Evolutionary conservation across 176 grass and related monocot genomes (phyloP), one percentile per base, ranked within the genome.

Genomic region (Carex parvula): DNA sequence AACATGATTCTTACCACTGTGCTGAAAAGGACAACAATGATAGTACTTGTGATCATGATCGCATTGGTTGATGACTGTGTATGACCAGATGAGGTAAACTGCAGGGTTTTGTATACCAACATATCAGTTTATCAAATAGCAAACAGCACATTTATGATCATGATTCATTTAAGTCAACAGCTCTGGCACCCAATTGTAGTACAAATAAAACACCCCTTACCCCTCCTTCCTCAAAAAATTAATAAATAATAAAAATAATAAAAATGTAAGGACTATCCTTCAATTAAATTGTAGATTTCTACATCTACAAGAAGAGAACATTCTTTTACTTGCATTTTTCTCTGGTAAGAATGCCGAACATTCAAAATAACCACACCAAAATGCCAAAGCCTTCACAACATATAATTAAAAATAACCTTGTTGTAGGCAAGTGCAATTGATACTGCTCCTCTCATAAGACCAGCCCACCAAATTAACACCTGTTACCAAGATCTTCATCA

Each of bases 371-470:
- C 12, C 77, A 86, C 80, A 88, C 33, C 46, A 73, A 26, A 59
- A 70, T 57, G 79, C 35, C 52, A 81, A 81, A 86, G 41, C 76
- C 64, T 33, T 73, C 41, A 73, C 66, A 81, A 81, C 32, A 16
- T 72, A 68, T 16, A n/a, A 50, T 41, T 17, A 88, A 35, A 85
- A 60, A 83, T 89, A 67, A 98, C 92, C 92, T 98, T 94, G 80
- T 98, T 94, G 70, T 98, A 98, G n/a, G 95, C 95, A 79, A 98
- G 95, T 86, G 95, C 95, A 81, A 98, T 95, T 80, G 95, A 98
- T 71, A 98, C 95, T 86, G 95, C 95, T 87, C 95, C 95, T 91
- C 95, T 94, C 95, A 98, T 94, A 39, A 98, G 92, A 91, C 95
- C 95, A 29, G 95, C 92, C 95, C 95, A 98, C 95, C 92, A 95